Evolutionary conservation across 2,329 filamentous ascomycete species (phyloP).

Genomic region (Tolypocladium endophyticum): DNA sequence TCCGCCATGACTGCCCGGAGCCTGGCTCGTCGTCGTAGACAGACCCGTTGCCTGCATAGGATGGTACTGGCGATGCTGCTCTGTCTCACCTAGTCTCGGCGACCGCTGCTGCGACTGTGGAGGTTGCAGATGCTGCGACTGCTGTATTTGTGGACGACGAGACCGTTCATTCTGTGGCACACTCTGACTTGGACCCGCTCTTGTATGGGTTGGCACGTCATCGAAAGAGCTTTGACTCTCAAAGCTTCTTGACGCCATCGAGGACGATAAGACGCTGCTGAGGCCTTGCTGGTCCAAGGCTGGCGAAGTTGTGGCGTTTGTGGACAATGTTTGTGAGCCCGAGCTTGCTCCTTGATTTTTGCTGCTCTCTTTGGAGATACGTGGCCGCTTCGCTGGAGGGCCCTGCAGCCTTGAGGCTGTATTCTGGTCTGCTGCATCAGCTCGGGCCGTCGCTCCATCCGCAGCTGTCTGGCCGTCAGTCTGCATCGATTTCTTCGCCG

Average conservation of each 20-base stretch:
- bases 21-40: slow-evolving; percentile 2
- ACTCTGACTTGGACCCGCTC: slow-evolving; percentile 3
- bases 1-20: slow-evolving; percentile 2
- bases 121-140: slow-evolving; percentile 3
- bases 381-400: slow-evolving; percentile 13
- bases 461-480: neutral
- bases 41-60: neutral
- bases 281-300: slow-evolving; percentile 1
- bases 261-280: slow-evolving; percentile 4
- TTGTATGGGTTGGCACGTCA: neutral
- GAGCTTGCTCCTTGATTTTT: slow-evolving; percentile 4
- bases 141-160: slow-evolving; percentile 6
- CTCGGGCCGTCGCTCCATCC: neutral
- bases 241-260: slow-evolving; percentile 5
- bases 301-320: slow-evolving; percentile 6
- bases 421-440: slow-evolving; percentile 1
- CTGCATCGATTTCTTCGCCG: neutral
- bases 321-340: slow-evolving; percentile 5
- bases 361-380: slow-evolving; percentile 11
- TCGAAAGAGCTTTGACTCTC: slow-evolving; percentile 7
- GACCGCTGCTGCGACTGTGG: slow-evolving; percentile 4
- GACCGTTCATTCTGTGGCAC: slow-evolving; percentile 6
- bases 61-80: slow-evolving; percentile 1
- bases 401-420: slow-evolving; percentile 4
- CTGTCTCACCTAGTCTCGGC: slow-evolving; percentile 1